Evolutionary conservation across 768 basidiomycete genomes (phyloP).

Genomic region (Leucocoprinus leucothites): DNA sequence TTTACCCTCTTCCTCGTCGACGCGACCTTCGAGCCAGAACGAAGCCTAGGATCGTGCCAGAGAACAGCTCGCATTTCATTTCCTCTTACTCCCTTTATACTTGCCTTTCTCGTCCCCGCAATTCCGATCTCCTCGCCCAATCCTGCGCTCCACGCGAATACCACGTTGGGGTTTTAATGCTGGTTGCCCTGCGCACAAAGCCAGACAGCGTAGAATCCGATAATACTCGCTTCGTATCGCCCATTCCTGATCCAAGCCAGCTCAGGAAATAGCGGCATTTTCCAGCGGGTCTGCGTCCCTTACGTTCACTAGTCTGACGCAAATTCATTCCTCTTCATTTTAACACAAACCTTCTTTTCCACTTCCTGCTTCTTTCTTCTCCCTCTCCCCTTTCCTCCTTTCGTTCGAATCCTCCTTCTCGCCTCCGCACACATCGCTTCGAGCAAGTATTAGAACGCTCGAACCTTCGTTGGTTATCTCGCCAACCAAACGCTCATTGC

Average conservation of each 20-base stretch:
- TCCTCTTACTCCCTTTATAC: conserved; percentile 4
- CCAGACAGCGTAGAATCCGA: not conserved
- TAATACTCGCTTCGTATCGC: not conserved
- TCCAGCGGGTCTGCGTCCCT: conserved; percentile 1
- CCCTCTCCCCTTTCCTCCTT: not conserved
- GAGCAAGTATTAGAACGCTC: conserved; percentile 7
- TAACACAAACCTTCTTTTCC: conserved; percentile 6
- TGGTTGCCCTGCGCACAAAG: not conserved
- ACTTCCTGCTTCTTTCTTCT: not conserved
- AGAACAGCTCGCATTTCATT: not conserved
- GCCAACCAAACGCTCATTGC: conserved; percentile 14
- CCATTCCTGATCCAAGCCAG: conserved; percentile 4
- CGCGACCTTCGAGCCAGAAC: not conserved
- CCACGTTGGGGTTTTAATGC: conserved; percentile 1
- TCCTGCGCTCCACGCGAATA: conserved; percentile 5
- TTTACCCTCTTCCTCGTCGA: conserved; percentile 1
- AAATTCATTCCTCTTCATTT: conserved; percentile 12
- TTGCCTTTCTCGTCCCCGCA: conserved; percentile 7
- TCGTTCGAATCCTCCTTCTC: conserved; percentile 3
- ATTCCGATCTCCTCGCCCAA: conserved; percentile 10
- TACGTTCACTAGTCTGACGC: conserved; percentile 4
- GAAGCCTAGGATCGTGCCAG: not conserved
- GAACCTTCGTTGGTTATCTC: not conserved
- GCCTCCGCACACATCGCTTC: conserved; percentile 4
- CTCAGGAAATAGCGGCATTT: conserved; percentile 11